phyloP scores from a whole-genome alignment of 2,329 filamentous ascomycete genomes.

The Malbranchea cinnamomea region DNA sequence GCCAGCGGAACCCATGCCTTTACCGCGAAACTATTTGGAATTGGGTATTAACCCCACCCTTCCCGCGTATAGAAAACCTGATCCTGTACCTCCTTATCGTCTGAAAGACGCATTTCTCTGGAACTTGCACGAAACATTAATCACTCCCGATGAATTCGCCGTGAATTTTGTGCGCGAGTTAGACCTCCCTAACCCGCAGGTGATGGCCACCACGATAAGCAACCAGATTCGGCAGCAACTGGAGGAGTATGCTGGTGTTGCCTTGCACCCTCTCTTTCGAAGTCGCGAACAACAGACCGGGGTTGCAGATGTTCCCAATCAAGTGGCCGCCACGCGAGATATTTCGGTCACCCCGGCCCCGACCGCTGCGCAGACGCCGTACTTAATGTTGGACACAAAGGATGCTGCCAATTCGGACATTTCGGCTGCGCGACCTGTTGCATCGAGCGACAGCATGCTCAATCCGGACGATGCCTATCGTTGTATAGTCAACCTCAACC shows the following conservation, averaged over 20 bases:
- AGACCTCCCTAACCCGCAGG: constrained; percentile 63
- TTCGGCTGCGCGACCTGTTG: constrained; percentile 1
- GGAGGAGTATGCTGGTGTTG: constrained; percentile 90
- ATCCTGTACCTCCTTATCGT: constrained; percentile 68
- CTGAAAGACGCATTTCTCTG: constrained; percentile 92
- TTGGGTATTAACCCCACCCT: constrained; percentile 45
- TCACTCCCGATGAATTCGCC: constrained; percentile 95
- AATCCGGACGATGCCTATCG: constrained; percentile 92
- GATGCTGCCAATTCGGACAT: constrained; percentile 6
- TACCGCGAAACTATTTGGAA: constrained; percentile 28
- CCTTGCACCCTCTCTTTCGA: constrained; percentile 83
- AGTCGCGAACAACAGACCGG: constrained; percentile 33
- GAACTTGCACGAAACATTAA: constrained; percentile 90
- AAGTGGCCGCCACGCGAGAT: background rate
- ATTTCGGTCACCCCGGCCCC: constrained; percentile 17
- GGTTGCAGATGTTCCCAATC: constrained; percentile 13
- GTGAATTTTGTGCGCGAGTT: constrained; percentile 78
- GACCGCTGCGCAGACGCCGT: constrained; percentile 11
- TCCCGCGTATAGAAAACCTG: constrained; percentile 65
- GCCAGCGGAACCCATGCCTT: constrained; percentile 31
- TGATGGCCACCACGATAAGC: constrained; percentile 65
- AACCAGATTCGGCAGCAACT: constrained; percentile 89
- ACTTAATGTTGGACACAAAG: constrained; percentile 14
- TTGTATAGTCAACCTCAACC: constrained; percentile 78
- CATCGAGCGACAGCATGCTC: constrained; percentile 53